Conservation (phyloP, 2,329 filamentous ascomycete species). For the Fusarium sp. region DNA sequence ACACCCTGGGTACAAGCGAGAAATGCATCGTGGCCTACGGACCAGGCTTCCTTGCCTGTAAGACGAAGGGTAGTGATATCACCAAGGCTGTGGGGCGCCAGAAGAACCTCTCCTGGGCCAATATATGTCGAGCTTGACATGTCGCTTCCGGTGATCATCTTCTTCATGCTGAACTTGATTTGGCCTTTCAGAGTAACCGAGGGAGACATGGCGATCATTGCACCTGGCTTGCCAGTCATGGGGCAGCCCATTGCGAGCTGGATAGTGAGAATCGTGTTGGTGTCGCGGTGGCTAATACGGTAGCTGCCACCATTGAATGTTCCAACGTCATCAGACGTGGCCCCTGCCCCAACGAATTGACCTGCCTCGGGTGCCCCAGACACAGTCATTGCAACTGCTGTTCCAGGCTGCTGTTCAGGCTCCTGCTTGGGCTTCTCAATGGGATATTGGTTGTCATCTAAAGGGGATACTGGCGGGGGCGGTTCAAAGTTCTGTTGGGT, state of each 20-base stretch:
- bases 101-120: constrained; percentile 88
- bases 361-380: constrained; percentile 55
- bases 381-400: constrained; percentile 48
- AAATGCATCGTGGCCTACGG: constrained; percentile 86
- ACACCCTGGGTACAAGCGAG: constrained; percentile 88
- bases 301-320: constrained; percentile 97
- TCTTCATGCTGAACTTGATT: constrained; percentile 90
- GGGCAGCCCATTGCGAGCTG: constrained; percentile 92
- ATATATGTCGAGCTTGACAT: constrained; percentile 83
- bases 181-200: constrained; percentile 84
- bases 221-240: constrained; percentile 80
- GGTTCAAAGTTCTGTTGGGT: constrained; percentile 43
- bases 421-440: constrained; percentile 44
- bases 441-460: constrained; percentile 38
- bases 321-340: constrained; percentile 85
- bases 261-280: constrained; percentile 88
- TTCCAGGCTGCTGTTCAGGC: constrained; percentile 39
- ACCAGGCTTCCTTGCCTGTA: constrained; percentile 79
- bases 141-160: constrained; percentile 84
- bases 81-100: constrained; percentile 82
- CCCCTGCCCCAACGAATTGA: constrained; percentile 71
- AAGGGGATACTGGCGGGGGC: constrained; percentile 41
- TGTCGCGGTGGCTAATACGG: constrained; percentile 90
- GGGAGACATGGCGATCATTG: constrained; percentile 95
- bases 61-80: constrained; percentile 87